Conservation (phyloP, 139 green algal genomes). For the Coelastrella sp. region DNA sequence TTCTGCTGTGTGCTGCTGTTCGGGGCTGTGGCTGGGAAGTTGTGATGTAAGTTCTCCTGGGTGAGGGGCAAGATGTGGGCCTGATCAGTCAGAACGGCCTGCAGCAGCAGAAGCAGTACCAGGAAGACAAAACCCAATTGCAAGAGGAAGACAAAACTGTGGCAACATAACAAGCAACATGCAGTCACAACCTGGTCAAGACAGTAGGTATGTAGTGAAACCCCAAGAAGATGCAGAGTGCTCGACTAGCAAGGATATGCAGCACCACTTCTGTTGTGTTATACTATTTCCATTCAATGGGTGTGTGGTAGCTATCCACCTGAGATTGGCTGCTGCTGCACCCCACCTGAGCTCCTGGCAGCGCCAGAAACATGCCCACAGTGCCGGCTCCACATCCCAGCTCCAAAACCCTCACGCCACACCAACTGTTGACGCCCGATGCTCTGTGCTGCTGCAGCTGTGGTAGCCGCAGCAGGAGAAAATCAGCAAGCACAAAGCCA, state of each 20-base stretch:
- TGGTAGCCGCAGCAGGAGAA: conserved; percentile 26
- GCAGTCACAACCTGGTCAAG: too few species aligned
- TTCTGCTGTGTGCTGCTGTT: neutral
- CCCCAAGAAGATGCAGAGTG: too few species aligned
- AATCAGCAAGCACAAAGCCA: conserved; percentile 33
- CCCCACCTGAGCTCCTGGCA: conserved; percentile 26
- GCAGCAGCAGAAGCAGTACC: neutral
- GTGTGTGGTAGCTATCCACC: neutral
- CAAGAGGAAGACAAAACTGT: too few species aligned
- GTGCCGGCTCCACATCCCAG: conserved; percentile 28
- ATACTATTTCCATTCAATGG: too few species aligned
- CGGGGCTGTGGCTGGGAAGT: conserved; percentile 34
- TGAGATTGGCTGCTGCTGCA: neutral
- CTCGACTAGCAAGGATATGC: too few species aligned
- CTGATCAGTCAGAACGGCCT: conserved; percentile 40
- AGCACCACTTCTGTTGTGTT: too few species aligned
- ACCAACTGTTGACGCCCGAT: neutral
- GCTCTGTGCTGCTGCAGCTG: neutral
- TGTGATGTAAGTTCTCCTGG: conserved; percentile 50
- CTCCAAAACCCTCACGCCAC: conserved; percentile 23
- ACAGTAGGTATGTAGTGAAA: too few species aligned
- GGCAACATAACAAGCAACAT: too few species aligned
- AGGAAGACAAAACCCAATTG: too few species aligned
- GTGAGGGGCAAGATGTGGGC: conserved; percentile 61
- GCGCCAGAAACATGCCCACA: conserved; percentile 47